Percentiles rank a stretch among this genome's conserved stretches.
These are phyloP conservation scores for Malus asiatica DNA, from an alignment of 306 rosid species.

Conservation along the genomic window DNA sequence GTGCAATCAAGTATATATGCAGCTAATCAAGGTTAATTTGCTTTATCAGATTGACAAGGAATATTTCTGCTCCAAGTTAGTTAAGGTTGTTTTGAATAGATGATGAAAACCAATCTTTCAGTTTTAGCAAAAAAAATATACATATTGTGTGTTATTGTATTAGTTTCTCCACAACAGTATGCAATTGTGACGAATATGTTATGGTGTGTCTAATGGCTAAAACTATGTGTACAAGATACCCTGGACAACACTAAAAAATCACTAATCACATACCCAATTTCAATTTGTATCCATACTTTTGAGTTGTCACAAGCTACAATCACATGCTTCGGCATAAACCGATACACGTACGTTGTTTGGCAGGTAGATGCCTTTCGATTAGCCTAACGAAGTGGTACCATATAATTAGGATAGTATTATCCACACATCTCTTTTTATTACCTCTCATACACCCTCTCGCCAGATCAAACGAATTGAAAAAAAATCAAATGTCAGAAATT, in stretches of 20 bases:
- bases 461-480: no score
- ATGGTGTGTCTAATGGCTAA: no score
- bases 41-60: background rate
- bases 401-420: no score
- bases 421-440: no score
- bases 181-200: no score
- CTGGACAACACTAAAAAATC: background rate
- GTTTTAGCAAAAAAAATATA: background rate
- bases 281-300: background rate
- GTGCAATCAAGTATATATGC: background rate
- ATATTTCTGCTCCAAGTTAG: background rate
- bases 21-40: background rate
- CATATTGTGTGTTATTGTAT: no score
- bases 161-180: no score
- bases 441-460: no score
- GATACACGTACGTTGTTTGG: background rate
- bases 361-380: background rate
- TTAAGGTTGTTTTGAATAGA: slow-evolving; percentile 17
- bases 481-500: no score
- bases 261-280: background rate
- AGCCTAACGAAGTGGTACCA: background rate
- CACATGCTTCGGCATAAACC: background rate
- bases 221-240: no score
- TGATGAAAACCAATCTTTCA: background rate
- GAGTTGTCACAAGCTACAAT: background rate